phyloP scores from a whole-genome alignment of 768 basidiomycete genomes.

The Leccinellum rugosiceps region DNA sequence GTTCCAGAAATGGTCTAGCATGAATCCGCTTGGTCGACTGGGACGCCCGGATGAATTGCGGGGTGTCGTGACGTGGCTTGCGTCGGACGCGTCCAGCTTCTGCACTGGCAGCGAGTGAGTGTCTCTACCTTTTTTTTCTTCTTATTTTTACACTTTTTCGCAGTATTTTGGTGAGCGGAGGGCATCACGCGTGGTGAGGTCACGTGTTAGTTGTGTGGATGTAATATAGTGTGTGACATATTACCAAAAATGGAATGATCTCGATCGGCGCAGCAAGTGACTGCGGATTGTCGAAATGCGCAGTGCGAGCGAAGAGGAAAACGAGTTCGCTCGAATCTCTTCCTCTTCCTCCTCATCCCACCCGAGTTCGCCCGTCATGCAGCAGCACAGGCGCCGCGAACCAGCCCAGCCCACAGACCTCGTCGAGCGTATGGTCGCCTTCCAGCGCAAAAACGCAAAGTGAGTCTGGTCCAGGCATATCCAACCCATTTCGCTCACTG shows the following conservation, averaged over 20 bases:
- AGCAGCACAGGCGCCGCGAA: slow-evolving; percentile 37
- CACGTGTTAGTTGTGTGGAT: slow-evolving; percentile 16
- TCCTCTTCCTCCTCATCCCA: neutral
- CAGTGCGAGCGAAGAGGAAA: neutral
- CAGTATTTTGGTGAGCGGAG: slow-evolving; percentile 32
- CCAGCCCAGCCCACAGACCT: slow-evolving; percentile 44
- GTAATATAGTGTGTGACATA: slow-evolving; percentile 10
- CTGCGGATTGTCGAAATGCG: slow-evolving; percentile 32
- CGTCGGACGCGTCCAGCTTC: slow-evolving; percentile 72
- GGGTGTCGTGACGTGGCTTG: slow-evolving; percentile 69
- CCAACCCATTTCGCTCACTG: slow-evolving; percentile 3
- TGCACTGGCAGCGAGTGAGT: slow-evolving; percentile 83
- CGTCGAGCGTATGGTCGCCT: slow-evolving; percentile 62
- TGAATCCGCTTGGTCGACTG: slow-evolving; percentile 70
- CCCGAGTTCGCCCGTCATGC: slow-evolving; percentile 27
- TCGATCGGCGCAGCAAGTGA: slow-evolving; percentile 33
- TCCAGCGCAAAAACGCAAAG: slow-evolving; percentile 64
- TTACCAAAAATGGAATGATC: slow-evolving; percentile 26
- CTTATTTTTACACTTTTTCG: no score
- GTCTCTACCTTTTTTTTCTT: neutral
- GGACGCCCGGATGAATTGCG: slow-evolving; percentile 72
- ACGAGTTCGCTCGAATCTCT: neutral
- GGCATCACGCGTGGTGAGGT: slow-evolving; percentile 31
- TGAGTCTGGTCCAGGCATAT: slow-evolving; percentile 28
- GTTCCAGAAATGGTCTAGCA: slow-evolving; percentile 59